These are phyloP conservation scores for Diaporthe ilicicola DNA, from an alignment of 2,329 filamentous ascomycete species.

Conservation along the genomic window DNA sequence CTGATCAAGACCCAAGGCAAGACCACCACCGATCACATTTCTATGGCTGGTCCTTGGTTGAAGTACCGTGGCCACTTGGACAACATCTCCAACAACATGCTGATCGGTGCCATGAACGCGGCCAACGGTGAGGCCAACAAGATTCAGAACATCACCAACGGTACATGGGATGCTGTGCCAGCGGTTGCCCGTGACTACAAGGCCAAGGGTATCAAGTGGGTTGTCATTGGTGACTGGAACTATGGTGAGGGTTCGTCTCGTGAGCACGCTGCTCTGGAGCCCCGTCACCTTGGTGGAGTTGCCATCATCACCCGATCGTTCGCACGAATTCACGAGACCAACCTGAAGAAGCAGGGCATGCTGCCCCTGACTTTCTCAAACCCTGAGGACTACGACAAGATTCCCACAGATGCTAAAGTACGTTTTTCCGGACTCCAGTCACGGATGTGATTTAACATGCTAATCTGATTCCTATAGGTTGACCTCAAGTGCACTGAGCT, in stretches of 20 bases:
- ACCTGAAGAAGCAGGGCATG: constrained; percentile 99
- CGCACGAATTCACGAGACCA: constrained; percentile 99
- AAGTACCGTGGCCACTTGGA: constrained; percentile 99
- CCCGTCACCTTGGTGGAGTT: constrained; percentile 94
- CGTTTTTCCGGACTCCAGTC: constrained; percentile 33
- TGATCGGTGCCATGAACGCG: constrained; percentile 96
- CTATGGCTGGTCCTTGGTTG: constrained; percentile 95
- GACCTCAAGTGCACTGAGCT: constrained; percentile 90
- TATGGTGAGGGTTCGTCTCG: constrained; percentile 97
- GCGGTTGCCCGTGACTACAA: constrained; percentile 98
- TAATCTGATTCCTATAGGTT: constrained; percentile 55
- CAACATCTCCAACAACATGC: constrained; percentile 99
- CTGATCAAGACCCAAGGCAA: constrained; percentile 97
- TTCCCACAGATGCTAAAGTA: constrained; percentile 87
- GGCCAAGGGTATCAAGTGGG: constrained; percentile 93
- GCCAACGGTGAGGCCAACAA: constrained; percentile 98
- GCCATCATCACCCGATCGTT: constrained; percentile 97
- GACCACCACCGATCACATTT: constrained; percentile 97
- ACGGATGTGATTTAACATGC: not conserved
- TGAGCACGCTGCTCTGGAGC: constrained; percentile 98
- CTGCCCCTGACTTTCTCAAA: constrained; percentile 95
- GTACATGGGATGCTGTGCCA: constrained; percentile 87
- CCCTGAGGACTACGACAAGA: constrained; percentile 97
- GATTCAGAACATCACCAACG: constrained; percentile 88
- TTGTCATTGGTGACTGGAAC: constrained; percentile 99